phyloP scores from a whole-genome alignment of 306 rosid genomes.

The Inga oerstediana region DNA sequence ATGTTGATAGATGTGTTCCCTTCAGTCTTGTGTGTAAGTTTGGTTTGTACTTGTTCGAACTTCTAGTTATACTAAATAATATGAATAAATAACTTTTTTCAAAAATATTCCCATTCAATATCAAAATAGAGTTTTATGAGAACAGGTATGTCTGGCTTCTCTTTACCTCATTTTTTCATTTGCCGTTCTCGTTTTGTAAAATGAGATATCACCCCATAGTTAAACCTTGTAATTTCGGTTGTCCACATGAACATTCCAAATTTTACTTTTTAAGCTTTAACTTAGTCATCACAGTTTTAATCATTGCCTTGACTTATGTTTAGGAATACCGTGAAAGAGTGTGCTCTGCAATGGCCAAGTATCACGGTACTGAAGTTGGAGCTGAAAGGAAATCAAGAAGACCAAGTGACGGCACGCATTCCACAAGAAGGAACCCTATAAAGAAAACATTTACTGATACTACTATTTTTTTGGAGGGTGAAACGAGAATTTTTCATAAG shows the following conservation, averaged over 20 bases:
- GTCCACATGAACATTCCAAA: neutral
- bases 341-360: slow-evolving; percentile 67
- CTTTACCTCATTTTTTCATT: neutral
- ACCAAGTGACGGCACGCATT: slow-evolving; percentile 45
- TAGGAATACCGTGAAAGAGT: slow-evolving; percentile 84
- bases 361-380: slow-evolving; percentile 60
- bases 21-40: neutral
- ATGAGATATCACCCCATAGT: neutral
- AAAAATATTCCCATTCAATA: slow-evolving; percentile 2
- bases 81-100: neutral
- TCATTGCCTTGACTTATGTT: slow-evolving; percentile 15
- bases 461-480: slow-evolving; percentile 31
- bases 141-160: neutral
- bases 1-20: too few species aligned
- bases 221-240: neutral
- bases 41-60: slow-evolving; percentile 2
- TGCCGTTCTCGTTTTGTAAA: neutral
- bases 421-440: slow-evolving; percentile 46
- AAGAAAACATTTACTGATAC: slow-evolving; percentile 42
- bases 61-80: neutral
- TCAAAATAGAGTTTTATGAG: neutral
- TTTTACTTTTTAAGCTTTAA: neutral
- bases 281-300: neutral
- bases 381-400: slow-evolving; percentile 66
- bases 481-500: slow-evolving; percentile 35